Evolutionary conservation across 371 early-diverging fungal species (phyloP).

Genomic region (Mucor saturninus): DNA sequence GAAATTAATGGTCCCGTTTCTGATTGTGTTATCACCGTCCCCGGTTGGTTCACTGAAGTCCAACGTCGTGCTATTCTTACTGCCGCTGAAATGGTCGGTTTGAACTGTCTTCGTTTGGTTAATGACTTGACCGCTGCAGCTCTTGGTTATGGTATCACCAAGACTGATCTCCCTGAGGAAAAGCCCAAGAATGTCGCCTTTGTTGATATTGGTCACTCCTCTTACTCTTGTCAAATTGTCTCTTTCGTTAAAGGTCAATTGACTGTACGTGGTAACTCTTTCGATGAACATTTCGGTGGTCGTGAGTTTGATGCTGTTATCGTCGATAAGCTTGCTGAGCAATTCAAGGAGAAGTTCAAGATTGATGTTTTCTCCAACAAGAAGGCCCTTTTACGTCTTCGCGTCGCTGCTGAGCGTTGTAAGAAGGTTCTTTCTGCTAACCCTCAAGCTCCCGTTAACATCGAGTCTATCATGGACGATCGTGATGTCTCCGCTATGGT

Average conservation of each 20-base stretch:
- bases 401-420: slow-evolving; percentile 91
- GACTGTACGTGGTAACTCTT: slow-evolving; percentile 88
- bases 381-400: slow-evolving; percentile 92
- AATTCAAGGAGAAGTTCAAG: slow-evolving; percentile 94
- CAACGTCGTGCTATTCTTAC: slow-evolving; percentile 91
- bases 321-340: slow-evolving; percentile 80
- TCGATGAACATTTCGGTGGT: slow-evolving; percentile 93
- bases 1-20: slow-evolving; percentile 88
- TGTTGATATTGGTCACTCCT: slow-evolving; percentile 94
- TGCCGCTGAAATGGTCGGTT: slow-evolving; percentile 91
- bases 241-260: slow-evolving; percentile 95
- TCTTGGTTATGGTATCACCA: slow-evolving; percentile 97
- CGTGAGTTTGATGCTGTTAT: slow-evolving; percentile 94
- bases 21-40: slow-evolving; percentile 94
- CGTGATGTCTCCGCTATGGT: slow-evolving; percentile 87
- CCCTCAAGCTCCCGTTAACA: slow-evolving; percentile 86
- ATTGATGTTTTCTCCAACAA: slow-evolving; percentile 88
- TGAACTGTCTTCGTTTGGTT: slow-evolving; percentile 91
- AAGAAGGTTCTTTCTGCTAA: slow-evolving; percentile 97
- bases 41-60: slow-evolving; percentile 93
- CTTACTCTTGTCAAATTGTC: slow-evolving; percentile 88
- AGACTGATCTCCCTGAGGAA: slow-evolving; percentile 94
- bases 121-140: slow-evolving; percentile 95
- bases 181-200: slow-evolving; percentile 93
- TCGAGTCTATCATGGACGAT: slow-evolving; percentile 95